Evolutionary conservation across 331 rosid genomes (phyloP), one percentile per base, ranked within the genome.

Genomic region (Phaseolus coccineus): DNA sequence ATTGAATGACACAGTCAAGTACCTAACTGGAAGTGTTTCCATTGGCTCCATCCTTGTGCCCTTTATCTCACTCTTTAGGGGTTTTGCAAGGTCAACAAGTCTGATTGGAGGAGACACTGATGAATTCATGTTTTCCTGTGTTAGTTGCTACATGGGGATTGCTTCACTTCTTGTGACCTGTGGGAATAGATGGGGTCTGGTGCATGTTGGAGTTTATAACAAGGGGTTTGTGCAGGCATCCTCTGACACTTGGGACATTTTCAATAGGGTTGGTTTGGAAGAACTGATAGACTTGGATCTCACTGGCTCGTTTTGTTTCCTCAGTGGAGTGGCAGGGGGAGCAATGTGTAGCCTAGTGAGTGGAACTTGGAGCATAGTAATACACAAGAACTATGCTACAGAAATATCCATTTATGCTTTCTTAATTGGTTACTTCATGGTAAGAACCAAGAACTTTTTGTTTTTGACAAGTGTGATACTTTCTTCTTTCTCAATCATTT

Each of bases 171-270:
- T 92, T 68, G 83, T 87, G 27, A 44, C 16, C 4, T 66, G 69
- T 5, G 94, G 96, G 69, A 92, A 92, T 39, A 66, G 93, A 25
- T 94, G 98, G 98, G 97, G 93, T 28, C 92, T 92, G 27, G 98
- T 94, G 51, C 86, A 88, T 2, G 87, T 90, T 6, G 94, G 96
- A 13, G 92, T 62, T 46, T 82, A 82, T 76, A 84, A 87, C 80
- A 89, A 90, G 81, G 94, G 91, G 7, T 80, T 94, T 82, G 82
- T 88, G 82, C 87, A 85, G 53, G 94, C 97, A 56, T 92, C 96
- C 12, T 40, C 50, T n/a, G 94, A 90, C 81, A 80, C 85, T 9
- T 90, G 94, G 96, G 89, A 67, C 40, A 74, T 85, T 82, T 89
- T 94, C 84, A 58, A 14, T 44, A 78, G 77, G n/a, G 87, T 10